Evolutionary conservation across 441 rosid genomes (phyloP).

Genomic region (Gossypium davidsonii): DNA sequence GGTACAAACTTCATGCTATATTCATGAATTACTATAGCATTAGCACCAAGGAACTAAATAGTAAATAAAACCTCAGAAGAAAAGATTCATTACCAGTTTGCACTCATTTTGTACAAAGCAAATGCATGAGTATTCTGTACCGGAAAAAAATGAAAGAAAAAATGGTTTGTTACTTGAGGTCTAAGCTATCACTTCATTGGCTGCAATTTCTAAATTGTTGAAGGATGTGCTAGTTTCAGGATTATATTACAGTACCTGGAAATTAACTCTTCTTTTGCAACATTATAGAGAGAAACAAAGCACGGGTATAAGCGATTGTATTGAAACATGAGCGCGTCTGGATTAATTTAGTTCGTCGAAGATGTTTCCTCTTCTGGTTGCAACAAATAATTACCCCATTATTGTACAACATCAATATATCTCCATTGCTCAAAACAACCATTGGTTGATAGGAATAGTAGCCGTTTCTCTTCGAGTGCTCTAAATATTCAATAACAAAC

Average conservation of each 20-base stretch:
- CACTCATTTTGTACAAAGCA: not conserved
- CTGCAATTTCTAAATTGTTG: not conserved
- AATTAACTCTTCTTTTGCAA: constrained; percentile 10
- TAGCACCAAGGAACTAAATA: not conserved
- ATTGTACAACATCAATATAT: constrained; percentile 13
- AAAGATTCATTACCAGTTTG: not conserved
- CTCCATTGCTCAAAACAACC: not conserved
- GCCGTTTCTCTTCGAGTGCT: constrained; percentile 7
- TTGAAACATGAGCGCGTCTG: constrained; percentile 12
- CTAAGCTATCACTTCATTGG: not conserved
- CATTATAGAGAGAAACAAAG: no score
- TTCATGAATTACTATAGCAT: not conserved
- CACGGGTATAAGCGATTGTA: no score
- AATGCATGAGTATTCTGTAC: not conserved
- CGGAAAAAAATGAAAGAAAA: not conserved
- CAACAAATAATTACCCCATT: constrained; percentile 5
- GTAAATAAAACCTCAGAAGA: not conserved
- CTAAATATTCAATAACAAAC: constrained; percentile 14
- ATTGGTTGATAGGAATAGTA: constrained; percentile 14
- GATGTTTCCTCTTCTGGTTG: constrained; percentile 3
- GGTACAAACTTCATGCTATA: not conserved
- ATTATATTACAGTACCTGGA: constrained; percentile 5
- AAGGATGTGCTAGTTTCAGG: not conserved
- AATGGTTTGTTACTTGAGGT: not conserved
- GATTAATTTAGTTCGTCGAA: constrained; percentile 8